Conservation (phyloP, 208 protist species). For the Kentomonas sorsogonicus region DNA sequence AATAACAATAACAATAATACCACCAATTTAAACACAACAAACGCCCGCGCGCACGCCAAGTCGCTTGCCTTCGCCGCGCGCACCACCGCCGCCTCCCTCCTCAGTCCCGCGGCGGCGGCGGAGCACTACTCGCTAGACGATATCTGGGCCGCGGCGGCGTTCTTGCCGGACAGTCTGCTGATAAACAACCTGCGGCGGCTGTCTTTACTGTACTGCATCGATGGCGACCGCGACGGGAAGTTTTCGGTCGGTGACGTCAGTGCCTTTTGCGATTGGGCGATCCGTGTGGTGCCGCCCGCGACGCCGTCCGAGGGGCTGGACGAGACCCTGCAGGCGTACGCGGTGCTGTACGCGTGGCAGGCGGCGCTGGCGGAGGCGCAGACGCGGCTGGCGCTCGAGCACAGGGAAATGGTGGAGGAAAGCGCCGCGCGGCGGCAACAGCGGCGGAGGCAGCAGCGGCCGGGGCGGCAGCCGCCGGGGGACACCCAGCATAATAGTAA, state of each 20-base stretch:
- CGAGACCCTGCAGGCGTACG: slow-evolving; percentile 46
- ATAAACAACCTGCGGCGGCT: slow-evolving; percentile 49
- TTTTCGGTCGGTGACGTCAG: slow-evolving; percentile 41
- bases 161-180: slow-evolving; percentile 50
- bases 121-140: slow-evolving; percentile 52
- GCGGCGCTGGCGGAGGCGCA: slow-evolving; percentile 13
- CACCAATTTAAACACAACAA: no score
- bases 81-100: slow-evolving; percentile 26
- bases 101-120: slow-evolving; percentile 21
- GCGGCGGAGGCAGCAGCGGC: background rate
- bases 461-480: no score
- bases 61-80: no score
- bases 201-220: slow-evolving; percentile 55
- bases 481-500: no score
- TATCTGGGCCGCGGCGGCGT: slow-evolving; percentile 34
- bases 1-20: no score
- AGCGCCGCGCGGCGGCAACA: slow-evolving; percentile 14
- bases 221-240: slow-evolving; percentile 56
- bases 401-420: slow-evolving; percentile 6
- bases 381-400: slow-evolving; percentile 3
- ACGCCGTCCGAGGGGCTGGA: slow-evolving; percentile 36
- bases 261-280: slow-evolving; percentile 55
- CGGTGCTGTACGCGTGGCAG: slow-evolving; percentile 53
- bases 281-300: slow-evolving; percentile 26
- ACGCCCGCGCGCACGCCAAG: no score